Percentiles rank a stretch among this genome's conserved stretches.
phyloP scores from a whole-genome alignment of 2,329 filamentous ascomycete genomes.

The Amauroascus verrucosus region DNA sequence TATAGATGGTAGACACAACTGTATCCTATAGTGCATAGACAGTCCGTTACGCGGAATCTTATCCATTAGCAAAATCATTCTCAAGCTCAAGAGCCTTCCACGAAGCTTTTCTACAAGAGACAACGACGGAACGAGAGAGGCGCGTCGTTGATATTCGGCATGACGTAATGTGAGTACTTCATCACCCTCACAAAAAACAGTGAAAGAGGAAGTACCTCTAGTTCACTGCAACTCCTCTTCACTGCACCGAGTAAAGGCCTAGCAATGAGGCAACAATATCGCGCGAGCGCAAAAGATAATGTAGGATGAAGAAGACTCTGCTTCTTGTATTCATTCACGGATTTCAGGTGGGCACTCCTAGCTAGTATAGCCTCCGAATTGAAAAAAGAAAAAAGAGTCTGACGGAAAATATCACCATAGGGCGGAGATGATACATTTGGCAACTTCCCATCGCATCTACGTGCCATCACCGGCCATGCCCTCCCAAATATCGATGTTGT shows the following conservation, averaged over 20 bases:
- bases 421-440: conserved; percentile 42
- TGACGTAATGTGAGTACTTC: background rate
- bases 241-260: no score
- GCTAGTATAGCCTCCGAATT: background rate
- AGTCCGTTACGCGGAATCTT: no score
- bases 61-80: no score
- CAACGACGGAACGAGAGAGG: no score
- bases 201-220: background rate
- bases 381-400: no score
- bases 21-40: no score
- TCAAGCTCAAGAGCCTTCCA: no score
- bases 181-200: background rate
- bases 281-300: background rate
- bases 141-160: no score
- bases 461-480: conserved; percentile 33
- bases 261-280: background rate
- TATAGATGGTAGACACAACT: no score
- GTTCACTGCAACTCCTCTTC: background rate
- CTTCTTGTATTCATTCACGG: conserved; percentile 41
- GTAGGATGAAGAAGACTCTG: conserved; percentile 37
- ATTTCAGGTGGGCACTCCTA: conserved; percentile 33
- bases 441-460: conserved; percentile 37
- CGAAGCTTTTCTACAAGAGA: no score
- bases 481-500: conserved; percentile 35
- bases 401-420: no score